Evolutionary conservation across 2,329 filamentous ascomycete species (phyloP).

Genomic region (Pleomassaria siparia): DNA sequence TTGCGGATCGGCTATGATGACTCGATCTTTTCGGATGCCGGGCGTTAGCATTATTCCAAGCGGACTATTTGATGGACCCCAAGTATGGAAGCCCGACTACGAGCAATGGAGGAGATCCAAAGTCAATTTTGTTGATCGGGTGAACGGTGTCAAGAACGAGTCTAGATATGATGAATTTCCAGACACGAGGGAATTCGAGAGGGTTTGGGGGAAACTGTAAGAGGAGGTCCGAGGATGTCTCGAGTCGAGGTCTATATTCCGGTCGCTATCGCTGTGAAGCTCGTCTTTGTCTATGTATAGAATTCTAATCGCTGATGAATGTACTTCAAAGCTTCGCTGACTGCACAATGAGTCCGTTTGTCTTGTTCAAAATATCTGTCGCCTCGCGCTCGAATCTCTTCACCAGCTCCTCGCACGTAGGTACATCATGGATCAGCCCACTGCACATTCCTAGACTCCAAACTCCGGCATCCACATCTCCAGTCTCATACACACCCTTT

Average conservation of each 20-base stretch:
- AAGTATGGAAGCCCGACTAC: neutral
- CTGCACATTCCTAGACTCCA: conserved; percentile 17
- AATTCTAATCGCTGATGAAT: neutral
- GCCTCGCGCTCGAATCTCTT: conserved; percentile 32
- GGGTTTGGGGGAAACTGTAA: neutral
- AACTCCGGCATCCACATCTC: conserved; percentile 32
- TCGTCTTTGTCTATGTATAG: neutral
- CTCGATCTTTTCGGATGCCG: neutral
- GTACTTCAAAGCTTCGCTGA: conserved; percentile 15
- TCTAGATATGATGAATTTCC: neutral
- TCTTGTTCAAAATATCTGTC: conserved; percentile 22
- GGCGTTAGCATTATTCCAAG: neutral
- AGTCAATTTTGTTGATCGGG: neutral
- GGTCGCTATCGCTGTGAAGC: too few relatives aligned
- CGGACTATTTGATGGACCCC: neutral
- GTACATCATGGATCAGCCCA: conserved; percentile 66
- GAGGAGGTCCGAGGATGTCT: neutral
- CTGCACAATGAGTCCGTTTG: conserved; percentile 18
- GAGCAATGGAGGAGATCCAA: neutral
- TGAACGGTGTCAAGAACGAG: neutral
- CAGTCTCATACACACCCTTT: conserved; percentile 27
- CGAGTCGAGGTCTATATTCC: neutral
- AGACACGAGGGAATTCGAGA: neutral
- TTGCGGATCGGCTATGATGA: neutral
- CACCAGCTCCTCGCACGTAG: conserved; percentile 23